Base-by-base conservation (phyloP, 768 basidiomycete genomes). In the Chalciporus chontae region DNA sequence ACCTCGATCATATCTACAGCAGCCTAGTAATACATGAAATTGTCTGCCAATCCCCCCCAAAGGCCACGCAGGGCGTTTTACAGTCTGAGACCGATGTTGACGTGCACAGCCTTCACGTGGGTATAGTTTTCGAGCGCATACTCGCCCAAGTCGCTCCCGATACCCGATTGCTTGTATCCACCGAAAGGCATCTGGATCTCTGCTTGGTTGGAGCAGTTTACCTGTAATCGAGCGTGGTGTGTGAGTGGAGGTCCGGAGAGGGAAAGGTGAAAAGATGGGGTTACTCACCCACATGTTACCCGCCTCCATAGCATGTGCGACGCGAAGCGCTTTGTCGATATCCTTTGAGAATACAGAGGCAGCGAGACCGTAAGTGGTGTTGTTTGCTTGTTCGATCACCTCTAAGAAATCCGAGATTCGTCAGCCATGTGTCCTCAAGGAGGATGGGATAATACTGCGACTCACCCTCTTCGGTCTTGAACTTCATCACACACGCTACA, bases 311-410 rank as follows among this genome's bases (percentile, higher is more conserved):
- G 64, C 62, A 44, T 71, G 66, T 14, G 75, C 73, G 24, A 74
- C 69, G 10, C 64, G 62, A 43, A 77, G 63, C 14, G 72, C 77
- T 40, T 69, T 63, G 34, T 67, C 63, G 55, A 78, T 36, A 68
- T 94, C 77, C 61, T 81, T 75, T 32, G 87, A 84, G 76, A 94
- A 96, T 45, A 98, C 83, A 8, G 87, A 86, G 2, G 88, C 84
- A 13, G 91, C 91, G 39, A 96, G 80, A 50, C 94, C 94, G 67
- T 94, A 95, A 43, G 72, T 60, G 0, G 89, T 86, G 64, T 95
- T 85, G 69, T 99, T 99, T 19, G 92, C 95, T 61, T 80, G 77
- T 42, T 66, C 67, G 57, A 90, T 69, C 32, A 83, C 83, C 29
- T 31, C 29, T 31, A 31, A 31, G 8, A 13, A 4, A 31, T 31